phyloP scores from a whole-genome alignment of 1,139 yeast genomes.

The Nakaseomyces sp. region DNA sequence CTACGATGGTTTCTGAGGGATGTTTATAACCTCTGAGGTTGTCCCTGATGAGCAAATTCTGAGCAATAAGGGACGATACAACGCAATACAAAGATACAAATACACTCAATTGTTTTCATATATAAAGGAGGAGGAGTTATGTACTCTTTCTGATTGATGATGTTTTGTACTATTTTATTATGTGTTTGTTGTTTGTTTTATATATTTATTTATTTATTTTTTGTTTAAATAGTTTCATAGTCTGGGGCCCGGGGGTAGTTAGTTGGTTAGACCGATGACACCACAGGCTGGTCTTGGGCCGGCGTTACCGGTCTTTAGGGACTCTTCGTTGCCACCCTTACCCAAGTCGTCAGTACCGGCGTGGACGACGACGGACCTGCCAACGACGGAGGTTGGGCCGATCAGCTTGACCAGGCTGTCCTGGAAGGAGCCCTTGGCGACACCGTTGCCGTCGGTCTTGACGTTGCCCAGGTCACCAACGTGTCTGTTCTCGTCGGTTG shows the following conservation, averaged over 20 bases:
- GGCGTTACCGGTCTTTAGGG: slow-evolving; percentile 95
- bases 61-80: neutral
- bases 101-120: too few relatives aligned
- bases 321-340: slow-evolving; percentile 89
- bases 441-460: slow-evolving; percentile 74
- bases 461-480: slow-evolving; percentile 97
- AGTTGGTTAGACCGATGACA: slow-evolving; percentile 75
- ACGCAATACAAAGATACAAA: too few relatives aligned
- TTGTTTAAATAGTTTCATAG: neutral
- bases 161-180: too few relatives aligned
- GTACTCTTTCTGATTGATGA: too few relatives aligned
- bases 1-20: too few relatives aligned
- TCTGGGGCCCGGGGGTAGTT: slow-evolving; percentile 11
- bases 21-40: neutral
- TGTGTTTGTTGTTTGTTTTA: too few relatives aligned
- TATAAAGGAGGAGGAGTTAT: neutral
- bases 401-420: slow-evolving; percentile 70
- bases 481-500: slow-evolving; percentile 82
- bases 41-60: neutral
- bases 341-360: slow-evolving; percentile 94
- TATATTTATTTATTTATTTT: too few relatives aligned
- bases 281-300: slow-evolving; percentile 99
- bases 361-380: slow-evolving; percentile 95
- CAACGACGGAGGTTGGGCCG: slow-evolving; percentile 80
- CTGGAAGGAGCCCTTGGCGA: slow-evolving; percentile 80